Percentiles rank a stretch among this genome's conserved stretches.
phyloP scores from a whole-genome alignment of 192 early-diverging fungal species.

The Mortierella antarctica region DNA sequence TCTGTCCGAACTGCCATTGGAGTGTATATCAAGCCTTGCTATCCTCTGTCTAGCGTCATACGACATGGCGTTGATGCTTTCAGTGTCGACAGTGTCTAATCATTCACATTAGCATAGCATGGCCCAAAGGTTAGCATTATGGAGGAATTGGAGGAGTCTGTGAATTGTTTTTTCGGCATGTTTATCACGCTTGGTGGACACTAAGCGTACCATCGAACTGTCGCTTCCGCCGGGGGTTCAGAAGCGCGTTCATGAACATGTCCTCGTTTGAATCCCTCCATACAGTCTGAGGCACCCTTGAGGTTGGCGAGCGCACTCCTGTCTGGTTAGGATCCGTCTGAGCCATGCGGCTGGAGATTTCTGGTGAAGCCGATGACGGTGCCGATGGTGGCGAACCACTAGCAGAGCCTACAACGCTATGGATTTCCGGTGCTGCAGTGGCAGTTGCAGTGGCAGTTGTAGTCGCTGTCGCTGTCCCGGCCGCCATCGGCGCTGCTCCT shows the following conservation, averaged over 20 bases:
- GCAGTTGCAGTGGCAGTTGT: neutral
- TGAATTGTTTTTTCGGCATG: slow-evolving; percentile 4
- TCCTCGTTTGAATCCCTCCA: slow-evolving; percentile 26
- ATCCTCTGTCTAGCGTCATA: slow-evolving; percentile 43
- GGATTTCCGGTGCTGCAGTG: slow-evolving; percentile 8
- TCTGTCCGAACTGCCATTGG: slow-evolving; percentile 32
- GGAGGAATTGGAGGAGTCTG: neutral
- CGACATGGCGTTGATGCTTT: slow-evolving; percentile 27
- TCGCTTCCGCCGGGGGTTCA: slow-evolving; percentile 41
- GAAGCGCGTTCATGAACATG: slow-evolving; percentile 21
- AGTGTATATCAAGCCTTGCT: slow-evolving; percentile 36
- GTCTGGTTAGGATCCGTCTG: slow-evolving; percentile 12
- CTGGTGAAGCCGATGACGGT: slow-evolving; percentile 30
- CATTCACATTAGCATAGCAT: neutral
- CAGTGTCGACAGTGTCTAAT: slow-evolving; percentile 35
- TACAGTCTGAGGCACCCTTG: neutral
- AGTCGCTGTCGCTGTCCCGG: neutral
- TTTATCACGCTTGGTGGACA: slow-evolving; percentile 7
- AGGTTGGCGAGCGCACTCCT: neutral
- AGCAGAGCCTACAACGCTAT: slow-evolving; percentile 20
- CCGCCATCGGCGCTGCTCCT: too few species aligned
- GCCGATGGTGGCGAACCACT: slow-evolving; percentile 24
- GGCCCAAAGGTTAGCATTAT: slow-evolving; percentile 3
- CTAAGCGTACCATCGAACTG: slow-evolving; percentile 36
- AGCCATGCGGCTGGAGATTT: slow-evolving; percentile 26